Evolutionary conservation across 176 grass and related monocot species (phyloP).

Genomic region (Ampelocalamus luodianensis): DNA sequence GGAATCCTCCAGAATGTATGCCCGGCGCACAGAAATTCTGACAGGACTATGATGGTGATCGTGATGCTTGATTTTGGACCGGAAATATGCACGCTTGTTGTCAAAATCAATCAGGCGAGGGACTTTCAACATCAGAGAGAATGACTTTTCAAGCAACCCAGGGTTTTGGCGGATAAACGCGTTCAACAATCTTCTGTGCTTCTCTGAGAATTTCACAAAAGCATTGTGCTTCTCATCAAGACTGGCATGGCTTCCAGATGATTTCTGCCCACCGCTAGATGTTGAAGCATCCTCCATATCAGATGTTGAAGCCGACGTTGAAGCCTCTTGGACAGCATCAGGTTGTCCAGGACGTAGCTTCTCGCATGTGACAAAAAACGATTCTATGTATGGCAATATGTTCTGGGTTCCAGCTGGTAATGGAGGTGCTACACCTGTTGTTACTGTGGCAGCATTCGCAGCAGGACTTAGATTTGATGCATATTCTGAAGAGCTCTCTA

Average conservation of each 20-base stretch:
- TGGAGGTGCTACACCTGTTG: constrained; percentile 73
- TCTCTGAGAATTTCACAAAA: constrained; percentile 95
- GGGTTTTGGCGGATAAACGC: constrained; percentile 96
- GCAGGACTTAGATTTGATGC: constrained; percentile 54
- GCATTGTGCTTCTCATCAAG: constrained; percentile 81
- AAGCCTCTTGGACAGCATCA: constrained; percentile 68
- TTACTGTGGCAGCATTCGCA: constrained; percentile 59
- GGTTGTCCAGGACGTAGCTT: constrained; percentile 77
- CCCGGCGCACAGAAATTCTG: constrained; percentile 95
- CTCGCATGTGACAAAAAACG: constrained; percentile 96
- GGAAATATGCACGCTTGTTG: constrained; percentile 94
- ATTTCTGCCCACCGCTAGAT: constrained; percentile 59
- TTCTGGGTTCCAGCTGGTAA: constrained; percentile 91
- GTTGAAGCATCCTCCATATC: constrained; percentile 87
- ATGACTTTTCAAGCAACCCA: constrained; percentile 93
- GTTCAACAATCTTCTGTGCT: constrained; percentile 90
- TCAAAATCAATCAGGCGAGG: constrained; percentile 97
- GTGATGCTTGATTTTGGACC: constrained; percentile 98
- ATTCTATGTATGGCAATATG: constrained; percentile 97
- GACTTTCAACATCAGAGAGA: constrained; percentile 94
- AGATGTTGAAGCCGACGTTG: constrained; percentile 69
- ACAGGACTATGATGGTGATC: constrained; percentile 97
- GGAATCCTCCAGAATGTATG: constrained; percentile 97
- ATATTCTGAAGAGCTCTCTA: constrained; percentile 84
- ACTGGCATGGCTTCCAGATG: constrained; percentile 53